Base-by-base conservation (phyloP, 2,329 filamentous ascomycete species). In the Emericellopsis atlantica region DNA sequence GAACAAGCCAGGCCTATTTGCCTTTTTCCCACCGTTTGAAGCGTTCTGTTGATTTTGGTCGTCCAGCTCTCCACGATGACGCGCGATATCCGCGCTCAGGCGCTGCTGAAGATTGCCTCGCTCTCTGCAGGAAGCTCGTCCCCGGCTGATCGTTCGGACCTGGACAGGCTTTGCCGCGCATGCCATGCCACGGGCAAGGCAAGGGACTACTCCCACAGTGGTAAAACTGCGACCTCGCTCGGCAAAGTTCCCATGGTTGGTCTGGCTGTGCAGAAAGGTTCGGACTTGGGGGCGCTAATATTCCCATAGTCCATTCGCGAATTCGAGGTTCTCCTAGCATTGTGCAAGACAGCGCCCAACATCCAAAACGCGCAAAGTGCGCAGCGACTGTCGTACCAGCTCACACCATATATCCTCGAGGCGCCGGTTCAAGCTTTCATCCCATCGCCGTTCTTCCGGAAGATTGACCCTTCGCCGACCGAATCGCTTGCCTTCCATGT, bases 321-420 rank as follows among this genome's bases (percentile, higher is more conserved):
- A 67, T 81, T 95, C 50, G 90, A 98, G 59, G 84, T 94, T 40
- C 72, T 98, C 22, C 66, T 96, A 22, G 87, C 92, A 35, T 71
- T 98, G 22, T 96, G 90, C 68, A 90, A 89, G 63, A 86, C 90
- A 40, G 86, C 89, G 4, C 82, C 87, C 4, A 73, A 78, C 21
- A 71, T 96, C 22, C 72, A 79, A 40, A 79, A 77, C 36, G 60
- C 67, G 34, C 76, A 85, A 45, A 82, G 84, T 54, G 89, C 88
- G 23, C 77, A 84, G 52, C 82, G 79, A 51, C 75, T 98, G 32
- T 75, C 81, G n/a, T 69, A 72, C 29, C 88, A 94, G 50, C 66
- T 98, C 33, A 74, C 80, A 7, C 83, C 82, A 5, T 96, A 96
- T 59, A 74, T 96, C 11, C 77, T 88, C 49, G 86, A 95, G 57